Percentiles rank a stretch among this genome's conserved stretches.
These are phyloP conservation scores for Sporothrix dimorphospora DNA, from an alignment of 2,329 filamentous ascomycete species.

Conservation along the genomic window DNA sequence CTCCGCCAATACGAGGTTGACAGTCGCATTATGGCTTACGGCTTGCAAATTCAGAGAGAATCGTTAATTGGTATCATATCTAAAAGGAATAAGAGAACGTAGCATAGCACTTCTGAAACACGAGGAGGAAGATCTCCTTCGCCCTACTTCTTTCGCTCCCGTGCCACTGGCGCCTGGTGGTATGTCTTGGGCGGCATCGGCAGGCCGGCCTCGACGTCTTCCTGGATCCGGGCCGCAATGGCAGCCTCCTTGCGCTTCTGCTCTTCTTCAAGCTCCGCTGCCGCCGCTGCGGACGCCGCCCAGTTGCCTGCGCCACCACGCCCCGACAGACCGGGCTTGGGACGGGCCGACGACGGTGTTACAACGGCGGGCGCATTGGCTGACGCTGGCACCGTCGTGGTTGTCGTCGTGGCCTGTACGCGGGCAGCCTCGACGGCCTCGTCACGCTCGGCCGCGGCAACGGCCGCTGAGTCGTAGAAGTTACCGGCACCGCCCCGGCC, in stretches of 20 bases:
- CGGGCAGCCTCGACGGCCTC: slow-evolving; percentile 43
- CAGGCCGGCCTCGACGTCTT: slow-evolving; percentile 54
- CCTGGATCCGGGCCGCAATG: slow-evolving; percentile 48
- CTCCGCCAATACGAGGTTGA: background rate
- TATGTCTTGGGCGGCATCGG: slow-evolving; percentile 53
- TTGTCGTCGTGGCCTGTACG: slow-evolving; percentile 24
- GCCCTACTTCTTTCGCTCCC: slow-evolving; percentile 28
- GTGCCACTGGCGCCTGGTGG: slow-evolving; percentile 31
- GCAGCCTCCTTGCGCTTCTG: slow-evolving; percentile 42
- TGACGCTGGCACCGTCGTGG: slow-evolving; percentile 36
- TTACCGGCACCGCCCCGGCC: slow-evolving; percentile 68
- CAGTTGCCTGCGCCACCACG: slow-evolving; percentile 65
- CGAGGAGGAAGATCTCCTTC: background rate
- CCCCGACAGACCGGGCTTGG: slow-evolving; percentile 43
- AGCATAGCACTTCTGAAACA: background rate
- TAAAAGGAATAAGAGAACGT: background rate
- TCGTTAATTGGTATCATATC: slow-evolving; percentile 20
- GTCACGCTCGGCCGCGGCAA: slow-evolving; percentile 41
- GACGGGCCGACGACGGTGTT: slow-evolving; percentile 29
- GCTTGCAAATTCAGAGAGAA: background rate
- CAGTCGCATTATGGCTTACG: background rate
- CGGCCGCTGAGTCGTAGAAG: slow-evolving; percentile 49
- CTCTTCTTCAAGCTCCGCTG: slow-evolving; percentile 40
- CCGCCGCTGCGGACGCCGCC: slow-evolving; percentile 37
- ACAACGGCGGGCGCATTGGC: slow-evolving; percentile 33